Base-by-base conservation (phyloP, 345 rosid genomes). In the Crucihimalaya himalaica region DNA sequence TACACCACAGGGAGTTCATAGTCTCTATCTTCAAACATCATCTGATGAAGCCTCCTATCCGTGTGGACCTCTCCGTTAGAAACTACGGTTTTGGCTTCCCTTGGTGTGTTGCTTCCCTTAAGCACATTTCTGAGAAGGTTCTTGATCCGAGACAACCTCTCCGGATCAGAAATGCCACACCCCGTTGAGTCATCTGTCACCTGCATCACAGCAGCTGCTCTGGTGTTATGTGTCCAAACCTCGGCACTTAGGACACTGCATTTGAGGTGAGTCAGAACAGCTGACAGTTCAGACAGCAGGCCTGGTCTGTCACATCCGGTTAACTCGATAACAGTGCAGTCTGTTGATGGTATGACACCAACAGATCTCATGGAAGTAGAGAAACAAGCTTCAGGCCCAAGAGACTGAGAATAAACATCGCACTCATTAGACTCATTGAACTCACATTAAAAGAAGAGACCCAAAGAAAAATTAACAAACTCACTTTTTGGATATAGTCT, bases 1-100 rank as follows among this genome's bases (percentile, higher is more conserved):
- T 84, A 87, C 25, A 79, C 84, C 29, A 76, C 80, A 2, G 56
- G 56, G 43, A 88, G 83, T 50, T 88, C 92, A 55, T 90, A 95
- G 82, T 95, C 99, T 84, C 99, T 85, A 67, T 88, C 97, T 18
- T 90, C 99, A 83, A 90, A 88, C 97, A 95, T 88, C 97, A 95
- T 85, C 79, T 95, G 97, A 88, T 95, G 99, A 74, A 95, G 93
- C 81, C 99, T 86, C 72, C 99, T 83, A 18, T 89, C 96, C 0
- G 86, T 85, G 71, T 91, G 99, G 12, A 88, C 87, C 28, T 67
- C 80, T 8, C 84, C 91, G 9, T 81, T 83, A 53, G 93, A 84
- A 37, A 92, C 88, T 28, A 68, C 86, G 2, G 92, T 94, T 80
- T 86, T 94, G 2, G 97, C 96, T 59, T 74, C 83, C 42, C 84